phyloP scores from a whole-genome alignment of 257 asterid genomes.

The Salvia hispanica region DNA sequence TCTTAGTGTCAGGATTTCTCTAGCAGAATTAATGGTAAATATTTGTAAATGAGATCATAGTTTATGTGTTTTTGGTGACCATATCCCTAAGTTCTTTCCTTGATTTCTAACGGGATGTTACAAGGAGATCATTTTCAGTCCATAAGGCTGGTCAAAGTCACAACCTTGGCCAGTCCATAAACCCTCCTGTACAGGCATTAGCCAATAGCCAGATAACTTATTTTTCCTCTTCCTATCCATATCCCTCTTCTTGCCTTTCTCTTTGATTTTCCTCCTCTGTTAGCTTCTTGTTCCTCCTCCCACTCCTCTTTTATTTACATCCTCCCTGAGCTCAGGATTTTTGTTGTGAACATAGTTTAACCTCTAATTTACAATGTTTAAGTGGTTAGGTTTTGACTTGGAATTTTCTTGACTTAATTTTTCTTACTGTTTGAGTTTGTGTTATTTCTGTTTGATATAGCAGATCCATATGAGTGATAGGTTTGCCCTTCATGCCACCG shows the following conservation, averaged over 20 bases:
- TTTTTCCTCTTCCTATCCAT: too few relatives aligned
- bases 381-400: conserved; percentile 3
- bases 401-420: background rate
- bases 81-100: background rate
- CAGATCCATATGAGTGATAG: conserved; percentile 92
- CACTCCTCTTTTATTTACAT: background rate
- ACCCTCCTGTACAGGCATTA: too few relatives aligned
- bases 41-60: background rate
- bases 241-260: too few relatives aligned
- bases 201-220: too few relatives aligned
- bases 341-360: background rate
- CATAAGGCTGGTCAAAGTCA: too few relatives aligned
- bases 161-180: too few relatives aligned
- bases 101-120: background rate
- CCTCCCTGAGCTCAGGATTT: background rate
- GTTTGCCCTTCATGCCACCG: conserved; percentile 89
- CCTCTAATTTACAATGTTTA: conserved; percentile 6
- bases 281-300: background rate
- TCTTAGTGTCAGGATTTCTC: background rate
- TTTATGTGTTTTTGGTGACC: background rate
- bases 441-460: conserved; percentile 29
- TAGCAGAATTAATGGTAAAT: background rate
- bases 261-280: too few relatives aligned
- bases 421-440: conserved; percentile 13
- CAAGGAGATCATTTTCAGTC: too few relatives aligned